Percentiles rank a stretch among this genome's conserved stretches.
Conservation (phyloP, 225 moss, liverwort and hornwort species). For the Physcomitrium patens region DNA sequence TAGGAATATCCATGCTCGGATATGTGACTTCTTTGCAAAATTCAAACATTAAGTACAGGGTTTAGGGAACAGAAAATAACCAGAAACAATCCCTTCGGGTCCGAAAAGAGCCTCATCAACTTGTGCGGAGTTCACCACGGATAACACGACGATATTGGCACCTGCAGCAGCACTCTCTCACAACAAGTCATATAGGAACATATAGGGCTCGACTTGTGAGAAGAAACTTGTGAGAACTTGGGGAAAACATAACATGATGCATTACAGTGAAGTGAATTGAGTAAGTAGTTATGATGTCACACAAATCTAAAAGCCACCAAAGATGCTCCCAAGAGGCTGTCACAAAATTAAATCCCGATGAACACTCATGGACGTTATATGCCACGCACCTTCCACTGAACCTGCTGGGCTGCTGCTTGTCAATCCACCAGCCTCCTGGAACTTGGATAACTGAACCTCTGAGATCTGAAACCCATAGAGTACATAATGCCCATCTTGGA, state of each 20-base stretch:
- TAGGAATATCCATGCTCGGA: not conserved
- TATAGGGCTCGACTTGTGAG: not conserved
- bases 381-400: constrained; percentile 40
- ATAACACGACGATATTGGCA: constrained; percentile 42
- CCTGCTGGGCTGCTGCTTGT: constrained; percentile 48
- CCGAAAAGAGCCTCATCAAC: constrained; percentile 63
- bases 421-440: constrained; percentile 49
- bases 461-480: constrained; percentile 45
- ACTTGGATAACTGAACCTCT: constrained; percentile 42
- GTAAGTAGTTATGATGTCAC: not conserved
- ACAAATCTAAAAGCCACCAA: not conserved
- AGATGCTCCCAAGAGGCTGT: not conserved
- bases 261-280: not conserved
- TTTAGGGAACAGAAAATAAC: constrained; percentile 25
- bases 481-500: constrained; percentile 1
- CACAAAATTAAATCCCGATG: not conserved
- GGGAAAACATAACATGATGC: not conserved
- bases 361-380: not conserved
- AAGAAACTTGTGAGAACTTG: not conserved
- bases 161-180: constrained; percentile 35
- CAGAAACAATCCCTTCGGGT: constrained; percentile 46
- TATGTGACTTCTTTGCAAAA: not conserved
- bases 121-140: constrained; percentile 56
- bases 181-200: constrained; percentile 17
- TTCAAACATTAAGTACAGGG: not conserved